Conservation (phyloP, 192 early-diverging fungal genomes). For the Rhizophlyctis rosea region DNA sequence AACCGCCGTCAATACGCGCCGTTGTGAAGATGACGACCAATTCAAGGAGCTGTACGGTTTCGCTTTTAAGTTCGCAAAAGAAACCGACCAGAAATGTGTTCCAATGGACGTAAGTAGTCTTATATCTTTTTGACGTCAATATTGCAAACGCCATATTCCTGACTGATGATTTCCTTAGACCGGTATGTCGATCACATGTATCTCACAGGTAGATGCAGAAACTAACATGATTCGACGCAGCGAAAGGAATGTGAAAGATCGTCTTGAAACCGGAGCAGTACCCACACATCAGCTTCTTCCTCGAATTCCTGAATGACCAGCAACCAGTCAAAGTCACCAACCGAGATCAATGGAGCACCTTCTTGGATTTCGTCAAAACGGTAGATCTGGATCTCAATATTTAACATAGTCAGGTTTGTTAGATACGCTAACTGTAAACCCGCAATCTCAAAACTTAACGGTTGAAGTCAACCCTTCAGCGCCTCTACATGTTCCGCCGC, state of each 20-base stretch:
- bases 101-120: constrained; percentile 47
- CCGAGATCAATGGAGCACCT: constrained; percentile 66
- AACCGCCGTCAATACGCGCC: background rate
- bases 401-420: too few species aligned
- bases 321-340: constrained; percentile 57
- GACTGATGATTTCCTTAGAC: background rate
- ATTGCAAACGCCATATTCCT: background rate
- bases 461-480: background rate
- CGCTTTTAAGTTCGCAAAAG: constrained; percentile 62
- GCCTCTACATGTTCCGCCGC: background rate
- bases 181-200: background rate
- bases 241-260: constrained; percentile 50
- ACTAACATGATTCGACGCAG: constrained; percentile 34
- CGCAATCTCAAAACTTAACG: background rate
- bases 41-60: constrained; percentile 64
- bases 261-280: constrained; percentile 38
- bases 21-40: constrained; percentile 25
- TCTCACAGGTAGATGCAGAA: background rate
- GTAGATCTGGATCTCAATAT: constrained; percentile 46
- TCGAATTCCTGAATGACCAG: constrained; percentile 47
- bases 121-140: background rate
- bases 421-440: too few species aligned
- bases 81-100: constrained; percentile 59
- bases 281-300: constrained; percentile 45
- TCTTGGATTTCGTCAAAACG: constrained; percentile 56